phyloP scores from a whole-genome alignment of 805 yeast genomes.

The Cyberlindnera veronae region DNA sequence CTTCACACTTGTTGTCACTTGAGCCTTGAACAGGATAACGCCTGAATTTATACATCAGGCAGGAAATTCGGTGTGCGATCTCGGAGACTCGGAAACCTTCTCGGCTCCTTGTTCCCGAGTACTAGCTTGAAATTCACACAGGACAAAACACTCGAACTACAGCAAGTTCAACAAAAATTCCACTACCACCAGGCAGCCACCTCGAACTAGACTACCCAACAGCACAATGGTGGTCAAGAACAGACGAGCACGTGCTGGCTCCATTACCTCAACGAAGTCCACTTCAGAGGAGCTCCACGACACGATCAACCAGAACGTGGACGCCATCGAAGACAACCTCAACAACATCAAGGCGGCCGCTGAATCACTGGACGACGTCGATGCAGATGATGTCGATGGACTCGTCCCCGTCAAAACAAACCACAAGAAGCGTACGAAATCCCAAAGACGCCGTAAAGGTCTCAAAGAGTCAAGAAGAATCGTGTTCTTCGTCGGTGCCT shows the following conservation, averaged over 20 bases:
- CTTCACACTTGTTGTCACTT: too few species aligned
- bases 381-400: neutral
- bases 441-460: too few species aligned
- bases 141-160: too few species aligned
- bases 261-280: neutral
- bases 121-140: too few species aligned
- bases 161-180: neutral
- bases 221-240: slow-evolving; percentile 4
- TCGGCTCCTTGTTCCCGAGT: too few species aligned
- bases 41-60: too few species aligned
- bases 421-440: slow-evolving; percentile 2
- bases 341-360: slow-evolving; percentile 15
- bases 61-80: too few species aligned
- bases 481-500: slow-evolving; percentile 65
- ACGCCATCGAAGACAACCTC: slow-evolving; percentile 18
- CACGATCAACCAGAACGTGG: slow-evolving; percentile 16
- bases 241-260: neutral
- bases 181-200: neutral
- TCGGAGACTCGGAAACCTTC: too few species aligned
- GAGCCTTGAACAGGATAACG: too few species aligned
- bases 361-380: neutral
- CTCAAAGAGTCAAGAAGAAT: slow-evolving; percentile 44
- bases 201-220: neutral
- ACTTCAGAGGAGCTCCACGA: slow-evolving; percentile 8
- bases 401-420: neutral